Base-by-base conservation (phyloP, 2,329 filamentous ascomycete species). In the Cryphonectria naterciae region DNA sequence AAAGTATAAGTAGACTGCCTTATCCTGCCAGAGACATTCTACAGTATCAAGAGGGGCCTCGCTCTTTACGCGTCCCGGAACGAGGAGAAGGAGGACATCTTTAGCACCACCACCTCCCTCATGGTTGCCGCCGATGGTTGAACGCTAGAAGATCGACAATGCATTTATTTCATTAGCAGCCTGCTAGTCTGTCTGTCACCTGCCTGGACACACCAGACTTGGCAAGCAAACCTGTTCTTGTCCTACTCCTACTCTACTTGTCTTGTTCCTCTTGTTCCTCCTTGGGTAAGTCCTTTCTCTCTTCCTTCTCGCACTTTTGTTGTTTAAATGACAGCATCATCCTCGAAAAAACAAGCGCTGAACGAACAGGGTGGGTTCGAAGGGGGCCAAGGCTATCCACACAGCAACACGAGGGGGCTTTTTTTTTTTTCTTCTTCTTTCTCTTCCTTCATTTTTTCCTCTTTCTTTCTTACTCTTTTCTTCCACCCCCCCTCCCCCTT, bases 111-210 rank as follows among this genome's bases (percentile, higher is more conserved):
- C 37, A 8, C 37, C 37, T 39, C 37, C 46, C 19, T 49, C 19
- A 19, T 49, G 46, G 5, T 2, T 46, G 6, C 43, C 43, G 43
- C 43, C 22, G 43, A 49, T 22, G 46, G 46, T n/a, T 49, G n/a
- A 49, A 49, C 46, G 46, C 46, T 49, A 49, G 46, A 49, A 49
- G 46, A 49, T 49, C 46, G 46, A 49, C 46, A 49, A 49, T 49
- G 46, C 46, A 49, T 49, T n/a, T 49, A n/a, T 49, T 49, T 49
- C 46, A 19, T 49, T 49, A 49, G 46, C 46, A 49, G 22, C 46
- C 37, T 39, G 10, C 37, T 10, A 49, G 7, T 17, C 17, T 46
- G 19, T 22, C 46, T n/a, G 46, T 49, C 46, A 49, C 46, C 46
- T 49, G 46, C 46, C 19, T 4, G 19, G 19, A 49, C 8, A 22